Base-by-base conservation (phyloP, 2,329 filamentous ascomycete species). In the Ceratocystis alfenasii region DNA sequence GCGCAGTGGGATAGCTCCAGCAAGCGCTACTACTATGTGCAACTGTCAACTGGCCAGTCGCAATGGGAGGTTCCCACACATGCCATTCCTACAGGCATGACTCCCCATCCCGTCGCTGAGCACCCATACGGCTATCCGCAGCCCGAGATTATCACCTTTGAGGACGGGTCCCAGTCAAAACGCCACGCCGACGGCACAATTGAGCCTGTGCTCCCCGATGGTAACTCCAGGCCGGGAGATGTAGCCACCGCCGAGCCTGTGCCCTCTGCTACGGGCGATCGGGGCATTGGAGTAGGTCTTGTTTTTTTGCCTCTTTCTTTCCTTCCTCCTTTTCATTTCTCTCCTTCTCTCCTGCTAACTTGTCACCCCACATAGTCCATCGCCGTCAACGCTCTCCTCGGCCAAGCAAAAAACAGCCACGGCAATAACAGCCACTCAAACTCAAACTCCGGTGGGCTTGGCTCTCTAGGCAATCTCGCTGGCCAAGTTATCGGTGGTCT, bases 51-150 rank as follows among this genome's bases (percentile, higher is more conserved):
- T 6, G 87, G 87, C 61, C 79, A 83, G 46, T 88, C 86, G 69
- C 86, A 89, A 75, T 89, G 87, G 87, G 86, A 89, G n/a, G 80
- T 82, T 41, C 87, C 87, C 41, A 88, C 83, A 15, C 78, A 83
- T 67, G 80, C 85, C 62, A 85, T 82, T 6, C 84, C 83, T 57
- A 80, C 82, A 25, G 83, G 84, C 68, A 83, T 78, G 72, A 85
- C 82, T 46, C 85, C 82, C 59, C 81, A 77, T 68, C 80, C 79
- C 66, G 77, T 74, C 64, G 71, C 73, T 68, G 83, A 87, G 22
- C 85, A 87, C 70, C 86, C 85, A 4, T 88, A 86, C 74, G 83
- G 83, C 67, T 65, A 63, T 44, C 66, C 66, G 12, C 76, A 75
- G 55, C 75, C 77, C 64, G 77, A 84, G 73, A 76, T 85, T 69